Percentiles rank a stretch among this genome's conserved stretches.
These are phyloP conservation scores for Ustilago crameri DNA, from an alignment of 1,284 basidiomycete species.

Conservation along the genomic window DNA sequence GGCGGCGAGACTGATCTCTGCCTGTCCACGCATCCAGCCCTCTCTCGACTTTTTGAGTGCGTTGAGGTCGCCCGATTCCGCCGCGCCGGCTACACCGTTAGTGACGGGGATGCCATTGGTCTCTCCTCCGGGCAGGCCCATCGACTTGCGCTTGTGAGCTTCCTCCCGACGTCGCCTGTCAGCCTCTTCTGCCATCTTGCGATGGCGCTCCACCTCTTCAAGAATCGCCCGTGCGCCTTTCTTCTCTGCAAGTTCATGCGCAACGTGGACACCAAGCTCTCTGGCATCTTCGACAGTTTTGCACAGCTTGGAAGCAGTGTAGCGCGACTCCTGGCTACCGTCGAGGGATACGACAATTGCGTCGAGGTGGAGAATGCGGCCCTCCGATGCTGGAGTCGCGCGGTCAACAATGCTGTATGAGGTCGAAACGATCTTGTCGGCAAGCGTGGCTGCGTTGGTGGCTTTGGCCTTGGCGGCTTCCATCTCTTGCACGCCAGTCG, in stretches of 20 bases:
- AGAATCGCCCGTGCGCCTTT: constrained; percentile 60
- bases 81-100: constrained; percentile 29
- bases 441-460: constrained; percentile 17
- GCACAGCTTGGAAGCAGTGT: constrained; percentile 45
- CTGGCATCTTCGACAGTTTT: constrained; percentile 52
- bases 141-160: constrained; percentile 40
- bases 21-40: constrained; percentile 43
- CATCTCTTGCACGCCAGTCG: constrained; percentile 34
- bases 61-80: constrained; percentile 36
- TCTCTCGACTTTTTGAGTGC: constrained; percentile 35
- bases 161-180: constrained; percentile 55
- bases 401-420: constrained; percentile 49
- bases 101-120: constrained; percentile 14
- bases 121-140: constrained; percentile 38
- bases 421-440: constrained; percentile 42
- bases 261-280: constrained; percentile 56
- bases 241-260: constrained; percentile 56
- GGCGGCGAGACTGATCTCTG: constrained; percentile 31
- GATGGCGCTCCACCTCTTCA: constrained; percentile 66
- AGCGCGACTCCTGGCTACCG: constrained; percentile 52
- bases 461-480: constrained; percentile 15
- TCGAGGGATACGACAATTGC: constrained; percentile 67
- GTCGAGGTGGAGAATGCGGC: constrained; percentile 49
- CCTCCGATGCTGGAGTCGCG: constrained; percentile 47
- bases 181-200: constrained; percentile 62